These are phyloP conservation scores for Pisolithus microcarpus DNA, from an alignment of 768 basidiomycete species.

Conservation along the genomic window DNA sequence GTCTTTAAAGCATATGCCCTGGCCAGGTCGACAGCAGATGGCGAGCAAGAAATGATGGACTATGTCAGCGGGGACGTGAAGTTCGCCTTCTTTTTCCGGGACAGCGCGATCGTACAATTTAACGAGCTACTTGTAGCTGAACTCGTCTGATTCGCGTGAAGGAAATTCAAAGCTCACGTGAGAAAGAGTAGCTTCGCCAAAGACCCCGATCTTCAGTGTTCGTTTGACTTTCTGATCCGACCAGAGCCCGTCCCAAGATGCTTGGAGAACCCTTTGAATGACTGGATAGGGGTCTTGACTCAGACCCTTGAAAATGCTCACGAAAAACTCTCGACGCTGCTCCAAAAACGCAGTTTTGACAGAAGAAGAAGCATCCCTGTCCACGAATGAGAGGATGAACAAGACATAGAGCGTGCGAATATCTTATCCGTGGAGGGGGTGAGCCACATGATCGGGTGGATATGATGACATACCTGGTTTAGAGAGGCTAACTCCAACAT, in stretches of 20 bases:
- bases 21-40: slow-evolving; percentile 72
- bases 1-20: slow-evolving; percentile 83
- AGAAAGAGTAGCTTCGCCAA: slow-evolving; percentile 56
- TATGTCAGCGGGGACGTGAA: slow-evolving; percentile 66
- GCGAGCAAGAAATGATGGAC: slow-evolving; percentile 84
- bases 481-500: slow-evolving; percentile 33
- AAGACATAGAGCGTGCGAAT: slow-evolving; percentile 72
- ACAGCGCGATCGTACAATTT: slow-evolving; percentile 64
- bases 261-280: slow-evolving; percentile 58
- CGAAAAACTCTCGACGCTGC: slow-evolving; percentile 58
- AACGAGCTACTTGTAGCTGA: slow-evolving; percentile 41
- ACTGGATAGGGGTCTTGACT: slow-evolving; percentile 58
- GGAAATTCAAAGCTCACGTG: slow-evolving; percentile 41
- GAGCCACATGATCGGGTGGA: neutral
- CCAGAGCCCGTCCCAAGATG: slow-evolving; percentile 74
- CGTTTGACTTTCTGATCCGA: slow-evolving; percentile 64
- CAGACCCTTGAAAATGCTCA: slow-evolving; percentile 68
- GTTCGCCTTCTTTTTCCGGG: slow-evolving; percentile 41
- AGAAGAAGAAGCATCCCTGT: slow-evolving; percentile 36
- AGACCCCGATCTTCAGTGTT: slow-evolving; percentile 63
- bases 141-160: neutral
- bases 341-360: slow-evolving; percentile 64
- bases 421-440: slow-evolving; percentile 36
- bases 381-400: slow-evolving; percentile 69
- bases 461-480: slow-evolving; percentile 46